Base-by-base conservation (phyloP, 2,329 filamentous ascomycete genomes). In the Aspergillus melleus region DNA sequence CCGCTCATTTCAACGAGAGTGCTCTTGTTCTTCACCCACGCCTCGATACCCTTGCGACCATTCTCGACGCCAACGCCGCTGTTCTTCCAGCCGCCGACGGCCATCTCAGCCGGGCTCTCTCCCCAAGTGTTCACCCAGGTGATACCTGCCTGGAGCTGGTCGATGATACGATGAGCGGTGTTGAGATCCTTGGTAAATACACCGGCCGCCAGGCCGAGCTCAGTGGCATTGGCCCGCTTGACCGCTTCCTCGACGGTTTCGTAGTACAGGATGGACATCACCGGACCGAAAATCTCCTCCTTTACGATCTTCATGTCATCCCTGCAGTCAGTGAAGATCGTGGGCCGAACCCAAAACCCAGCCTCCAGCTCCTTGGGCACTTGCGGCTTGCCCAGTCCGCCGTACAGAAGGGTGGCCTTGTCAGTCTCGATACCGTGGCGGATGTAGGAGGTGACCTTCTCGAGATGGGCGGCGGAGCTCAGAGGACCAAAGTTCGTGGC, bases 51-150 rank as follows among this genome's bases (percentile, higher is more conserved):
- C 68, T 84, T 86, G 60, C 87, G 82, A 3, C 92, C 92, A 74
- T 96, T 96, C 81, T 96, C 92, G 1, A 96, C 88, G 0, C 92
- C 92, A 10, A 96, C 79, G 36, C 92, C 92, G 72, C 91, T 96
- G 83, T 90, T 84, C 81, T 96, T 96, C 92, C 92, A 96, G 0
- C 92, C 92, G 10, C 92, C 92, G 0, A 96, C 92, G 2, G 90
- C 89, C 92, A 96, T 96, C 80, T 96, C 92, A 0, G 92, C 91
- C 0, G 92, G 92, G 52, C 85, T 89, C 79, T 96, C 92, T n/a
- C 92, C 92, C 92, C 92, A 96, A 0, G 90, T 92, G 74, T 96
- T 96, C 55, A 96, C 83, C 92, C 92, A 96, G 1, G 91, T 96
- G 70, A 96, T 96, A 36, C 92, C 92, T 0, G 91, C 91, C 71